Base-by-base conservation (phyloP, 2,329 filamentous ascomycete species). In the Cordyceps farinosa region DNA sequence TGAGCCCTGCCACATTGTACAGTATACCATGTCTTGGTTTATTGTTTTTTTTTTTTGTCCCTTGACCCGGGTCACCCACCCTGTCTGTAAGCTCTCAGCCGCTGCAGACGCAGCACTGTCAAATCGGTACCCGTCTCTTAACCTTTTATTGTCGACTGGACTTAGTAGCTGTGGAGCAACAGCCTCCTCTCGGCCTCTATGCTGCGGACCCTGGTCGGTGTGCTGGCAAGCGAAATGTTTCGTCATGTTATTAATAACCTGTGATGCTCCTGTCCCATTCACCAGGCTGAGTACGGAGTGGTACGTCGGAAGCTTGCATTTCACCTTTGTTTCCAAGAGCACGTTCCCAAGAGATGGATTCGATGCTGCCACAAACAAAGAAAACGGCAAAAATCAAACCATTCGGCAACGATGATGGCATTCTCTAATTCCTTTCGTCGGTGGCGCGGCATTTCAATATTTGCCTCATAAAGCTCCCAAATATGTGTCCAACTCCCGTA, bases 1-100 rank as follows among this genome's bases (percentile, higher is more conserved):
- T 34, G 17, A 44, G 32, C 29, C 48, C 36, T 51, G 27, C 53
- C 42, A 27, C 42, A 47, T 47, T 45, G 15, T 42, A 30, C 38
- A 34, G 30, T 30, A 50, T 34, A 27, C 13, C 13, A 59, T 59
- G 57, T 60, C 57, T 53, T 55, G 50, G 50, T 53, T 55, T 47
- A 9, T 53, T 22, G 8, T 34, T 47, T 45, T 22, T 36, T 60
- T 55, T 38, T 27, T 34, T n/a, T 2, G 7, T 22, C 22, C 22
- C 22, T 22, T 22, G 22, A 22, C 17, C 42, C 54, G 15, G 13
- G 22, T 55, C 52, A 15, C 36, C 38, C 50, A 52, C 17, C 45
- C 45, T 30, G 42, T 45, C 27, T 29, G 30, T 34, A 52, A 27
- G 45, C 45, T 48, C 45, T 48, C 55, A 48, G 54, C 54, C 40